Evolutionary conservation across 2,329 filamentous ascomycete genomes (phyloP).

Genomic region (Aspergillus sp.): DNA sequence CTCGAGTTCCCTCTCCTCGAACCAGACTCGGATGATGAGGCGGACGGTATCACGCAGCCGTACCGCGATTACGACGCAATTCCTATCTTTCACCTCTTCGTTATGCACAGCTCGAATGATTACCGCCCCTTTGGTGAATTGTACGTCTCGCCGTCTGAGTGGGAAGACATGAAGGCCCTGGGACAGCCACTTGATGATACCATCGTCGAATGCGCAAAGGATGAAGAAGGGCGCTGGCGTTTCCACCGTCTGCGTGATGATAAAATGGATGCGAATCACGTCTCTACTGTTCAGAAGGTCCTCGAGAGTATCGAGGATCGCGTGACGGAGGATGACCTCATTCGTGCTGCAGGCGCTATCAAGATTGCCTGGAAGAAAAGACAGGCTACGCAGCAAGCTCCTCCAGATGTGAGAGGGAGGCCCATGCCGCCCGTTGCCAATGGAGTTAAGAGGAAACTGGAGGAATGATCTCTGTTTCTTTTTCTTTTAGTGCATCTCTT

Average conservation of each 20-base stretch:
- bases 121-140: conserved; percentile 64
- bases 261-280: conserved; percentile 86
- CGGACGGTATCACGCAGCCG: conserved; percentile 56
- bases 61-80: conserved; percentile 73
- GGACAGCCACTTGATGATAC: conserved; percentile 72
- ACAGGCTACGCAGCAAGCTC: conserved; percentile 29
- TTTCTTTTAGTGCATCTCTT: background rate
- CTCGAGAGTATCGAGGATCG: conserved; percentile 82
- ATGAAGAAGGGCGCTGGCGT: conserved; percentile 69
- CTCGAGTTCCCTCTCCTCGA: conserved; percentile 69
- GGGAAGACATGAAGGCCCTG: conserved; percentile 71
- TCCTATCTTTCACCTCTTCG: conserved; percentile 65
- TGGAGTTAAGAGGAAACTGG: conserved; percentile 37
- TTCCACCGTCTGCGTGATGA: conserved; percentile 88
- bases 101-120: conserved; percentile 57
- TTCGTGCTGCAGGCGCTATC: conserved; percentile 62
- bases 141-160: conserved; percentile 67
- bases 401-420: conserved; percentile 21
- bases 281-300: conserved; percentile 74
- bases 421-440: conserved; percentile 23
- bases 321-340: conserved; percentile 75
- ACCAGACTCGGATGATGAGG: conserved; percentile 60
- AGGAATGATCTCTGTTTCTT: conserved; percentile 19
- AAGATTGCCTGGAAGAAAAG: conserved; percentile 72
- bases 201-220: conserved; percentile 84